phyloP scores from a whole-genome alignment of 78 protist genomes.

The Pigoraptor vietnamica region DNA sequence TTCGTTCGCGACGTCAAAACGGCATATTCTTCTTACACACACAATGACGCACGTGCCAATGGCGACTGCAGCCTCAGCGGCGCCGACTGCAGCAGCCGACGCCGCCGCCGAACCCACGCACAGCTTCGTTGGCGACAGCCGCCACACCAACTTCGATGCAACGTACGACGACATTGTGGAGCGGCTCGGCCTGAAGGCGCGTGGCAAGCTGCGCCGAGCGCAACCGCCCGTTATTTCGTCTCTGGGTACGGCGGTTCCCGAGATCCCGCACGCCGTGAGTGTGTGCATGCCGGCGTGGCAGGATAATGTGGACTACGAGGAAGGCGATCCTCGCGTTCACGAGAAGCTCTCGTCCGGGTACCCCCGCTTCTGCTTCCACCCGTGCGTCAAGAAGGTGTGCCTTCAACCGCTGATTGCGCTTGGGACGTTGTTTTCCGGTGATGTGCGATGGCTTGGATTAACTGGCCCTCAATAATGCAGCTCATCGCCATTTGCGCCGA shows the following conservation, averaged over 20 bases:
- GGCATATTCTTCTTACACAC: no score
- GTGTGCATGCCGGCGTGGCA: conserved; percentile 19
- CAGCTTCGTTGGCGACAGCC: background rate
- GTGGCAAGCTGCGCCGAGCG: background rate
- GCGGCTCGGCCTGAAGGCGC: background rate
- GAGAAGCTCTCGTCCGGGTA: background rate
- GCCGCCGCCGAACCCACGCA: no score
- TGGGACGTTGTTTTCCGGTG: no score
- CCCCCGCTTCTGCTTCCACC: background rate
- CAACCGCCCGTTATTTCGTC: background rate
- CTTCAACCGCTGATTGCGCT: background rate
- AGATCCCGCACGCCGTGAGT: background rate
- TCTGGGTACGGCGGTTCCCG: background rate
- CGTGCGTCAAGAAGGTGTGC: background rate
- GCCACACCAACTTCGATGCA: background rate
- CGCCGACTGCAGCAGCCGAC: no score
- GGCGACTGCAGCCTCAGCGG: no score
- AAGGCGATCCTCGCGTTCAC: background rate
- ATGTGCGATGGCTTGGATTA: no score
- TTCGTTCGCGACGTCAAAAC: no score
- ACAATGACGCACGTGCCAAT: no score
- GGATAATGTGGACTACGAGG: conserved; percentile 8
- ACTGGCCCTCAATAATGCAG: no score
- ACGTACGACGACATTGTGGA: background rate
- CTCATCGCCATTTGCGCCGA: background rate